Evolutionary conservation across 2,329 filamentous ascomycete genomes (phyloP).

Genomic region (Kalmusia sp.): DNA sequence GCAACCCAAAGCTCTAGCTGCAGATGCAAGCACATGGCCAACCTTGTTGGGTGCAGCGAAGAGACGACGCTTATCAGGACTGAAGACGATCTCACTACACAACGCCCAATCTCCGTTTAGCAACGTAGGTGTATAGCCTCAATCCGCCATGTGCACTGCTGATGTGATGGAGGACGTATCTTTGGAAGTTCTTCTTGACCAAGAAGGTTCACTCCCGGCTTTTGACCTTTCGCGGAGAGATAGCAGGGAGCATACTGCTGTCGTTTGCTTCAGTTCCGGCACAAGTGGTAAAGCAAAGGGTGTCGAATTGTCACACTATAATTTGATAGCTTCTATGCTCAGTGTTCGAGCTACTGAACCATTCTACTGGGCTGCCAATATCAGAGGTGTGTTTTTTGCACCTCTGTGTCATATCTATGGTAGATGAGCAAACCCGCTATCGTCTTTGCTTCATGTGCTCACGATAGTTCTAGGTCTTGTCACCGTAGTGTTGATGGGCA

Average conservation of each 20-base stretch:
- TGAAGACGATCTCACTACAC: slow-evolving; percentile 16
- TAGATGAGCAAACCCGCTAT: too few relatives aligned
- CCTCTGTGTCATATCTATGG: slow-evolving; percentile 29
- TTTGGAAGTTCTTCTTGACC: slow-evolving; percentile 10
- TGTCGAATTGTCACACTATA: slow-evolving; percentile 28
- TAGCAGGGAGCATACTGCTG: slow-evolving; percentile 22
- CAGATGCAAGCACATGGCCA: slow-evolving; percentile 19
- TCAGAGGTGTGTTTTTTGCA: slow-evolving; percentile 28
- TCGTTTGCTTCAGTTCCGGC: slow-evolving; percentile 30
- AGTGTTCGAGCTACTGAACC: slow-evolving; percentile 22
- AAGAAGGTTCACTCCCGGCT: slow-evolving; percentile 12
- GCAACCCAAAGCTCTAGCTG: slow-evolving; percentile 16
- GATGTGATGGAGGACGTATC: slow-evolving; percentile 9
- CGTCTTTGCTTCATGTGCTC: too few relatives aligned
- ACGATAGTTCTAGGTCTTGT: slow-evolving; percentile 12
- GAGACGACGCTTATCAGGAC: neutral
- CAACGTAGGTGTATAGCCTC: neutral
- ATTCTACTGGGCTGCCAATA: slow-evolving; percentile 13
- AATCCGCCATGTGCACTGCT: neutral
- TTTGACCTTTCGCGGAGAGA: slow-evolving; percentile 25
- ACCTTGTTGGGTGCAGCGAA: slow-evolving; percentile 11
- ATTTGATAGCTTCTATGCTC: slow-evolving; percentile 23
- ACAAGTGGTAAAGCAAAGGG: slow-evolving; percentile 33
- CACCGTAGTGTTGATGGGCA: slow-evolving; percentile 20
- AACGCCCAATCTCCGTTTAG: slow-evolving; percentile 6